These are phyloP conservation scores for Herpetomonas samuelpessoai DNA, from an alignment of 208 protist genomes.

Conservation along the genomic window DNA sequence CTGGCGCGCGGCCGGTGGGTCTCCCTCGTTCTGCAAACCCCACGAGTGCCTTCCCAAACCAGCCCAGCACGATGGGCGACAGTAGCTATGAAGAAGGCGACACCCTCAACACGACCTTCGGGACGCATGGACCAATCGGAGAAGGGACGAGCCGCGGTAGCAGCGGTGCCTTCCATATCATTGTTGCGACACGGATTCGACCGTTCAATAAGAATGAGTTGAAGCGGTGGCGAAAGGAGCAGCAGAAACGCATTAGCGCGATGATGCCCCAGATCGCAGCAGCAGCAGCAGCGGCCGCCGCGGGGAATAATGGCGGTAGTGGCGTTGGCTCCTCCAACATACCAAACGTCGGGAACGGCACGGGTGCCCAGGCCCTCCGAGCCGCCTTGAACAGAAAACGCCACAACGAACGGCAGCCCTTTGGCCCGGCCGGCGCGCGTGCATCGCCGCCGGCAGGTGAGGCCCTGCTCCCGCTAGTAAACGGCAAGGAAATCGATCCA, in stretches of 20 bases:
- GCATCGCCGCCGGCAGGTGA: neutral
- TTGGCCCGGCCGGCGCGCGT: conserved; percentile 15
- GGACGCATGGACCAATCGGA: no score
- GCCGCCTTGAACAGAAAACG: neutral
- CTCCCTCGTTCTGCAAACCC: no score
- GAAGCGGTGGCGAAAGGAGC: conserved; percentile 11
- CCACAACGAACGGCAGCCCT: conserved; percentile 29
- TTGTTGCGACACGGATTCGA: conserved; percentile 58
- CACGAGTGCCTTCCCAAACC: no score
- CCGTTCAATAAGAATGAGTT: conserved; percentile 51
- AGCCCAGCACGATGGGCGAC: no score
- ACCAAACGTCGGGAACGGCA: no score
- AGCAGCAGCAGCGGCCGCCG: conserved; percentile 20
- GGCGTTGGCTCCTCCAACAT: no score
- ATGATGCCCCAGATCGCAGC: conserved; percentile 7
- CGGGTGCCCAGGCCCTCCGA: neutral
- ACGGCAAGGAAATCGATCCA: neutral
- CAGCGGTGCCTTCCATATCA: conserved; percentile 44
- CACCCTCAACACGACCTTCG: no score
- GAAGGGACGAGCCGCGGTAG: no score
- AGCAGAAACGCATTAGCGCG: neutral
- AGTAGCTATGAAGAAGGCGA: no score
- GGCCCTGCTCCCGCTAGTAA: neutral
- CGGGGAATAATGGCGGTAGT: conserved; percentile 9
- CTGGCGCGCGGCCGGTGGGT: no score